phyloP scores from a whole-genome alignment of 352 stramenopile genomes.

The Elongisporangium anandrum region DNA sequence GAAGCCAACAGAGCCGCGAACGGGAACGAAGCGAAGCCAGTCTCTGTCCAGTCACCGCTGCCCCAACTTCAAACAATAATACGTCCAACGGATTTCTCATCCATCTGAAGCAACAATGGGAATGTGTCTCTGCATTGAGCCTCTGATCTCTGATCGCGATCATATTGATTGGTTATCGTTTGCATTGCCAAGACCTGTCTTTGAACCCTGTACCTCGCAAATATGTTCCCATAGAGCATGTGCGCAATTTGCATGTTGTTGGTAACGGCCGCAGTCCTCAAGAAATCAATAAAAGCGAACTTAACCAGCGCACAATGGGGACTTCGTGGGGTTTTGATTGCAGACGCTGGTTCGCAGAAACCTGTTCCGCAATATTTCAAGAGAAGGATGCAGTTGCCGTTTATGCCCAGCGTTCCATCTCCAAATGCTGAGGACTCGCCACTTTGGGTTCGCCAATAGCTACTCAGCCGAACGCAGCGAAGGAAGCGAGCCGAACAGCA shows the following conservation, averaged over 20 bases:
- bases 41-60: background rate
- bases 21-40: background rate
- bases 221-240: background rate
- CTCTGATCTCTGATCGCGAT: background rate
- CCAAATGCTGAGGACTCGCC: background rate
- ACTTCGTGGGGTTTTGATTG: background rate
- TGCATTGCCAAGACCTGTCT: background rate
- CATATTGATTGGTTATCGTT: background rate
- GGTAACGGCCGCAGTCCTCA: background rate
- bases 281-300: background rate
- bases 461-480: background rate
- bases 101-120: background rate
- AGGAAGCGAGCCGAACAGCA: background rate
- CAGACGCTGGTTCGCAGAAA: too few relatives aligned
- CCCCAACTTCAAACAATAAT: too few relatives aligned
- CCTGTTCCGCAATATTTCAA: background rate
- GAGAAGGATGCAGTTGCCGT: background rate
- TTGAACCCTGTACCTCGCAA: background rate
- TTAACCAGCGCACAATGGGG: background rate
- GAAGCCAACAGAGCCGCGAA: background rate
- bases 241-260: background rate
- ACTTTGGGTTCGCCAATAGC: background rate
- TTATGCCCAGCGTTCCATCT: background rate
- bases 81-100: background rate
- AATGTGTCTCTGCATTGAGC: background rate